Conservation (phyloP, 176 grass and related monocot species). For the Ensete glaucum region DNA sequence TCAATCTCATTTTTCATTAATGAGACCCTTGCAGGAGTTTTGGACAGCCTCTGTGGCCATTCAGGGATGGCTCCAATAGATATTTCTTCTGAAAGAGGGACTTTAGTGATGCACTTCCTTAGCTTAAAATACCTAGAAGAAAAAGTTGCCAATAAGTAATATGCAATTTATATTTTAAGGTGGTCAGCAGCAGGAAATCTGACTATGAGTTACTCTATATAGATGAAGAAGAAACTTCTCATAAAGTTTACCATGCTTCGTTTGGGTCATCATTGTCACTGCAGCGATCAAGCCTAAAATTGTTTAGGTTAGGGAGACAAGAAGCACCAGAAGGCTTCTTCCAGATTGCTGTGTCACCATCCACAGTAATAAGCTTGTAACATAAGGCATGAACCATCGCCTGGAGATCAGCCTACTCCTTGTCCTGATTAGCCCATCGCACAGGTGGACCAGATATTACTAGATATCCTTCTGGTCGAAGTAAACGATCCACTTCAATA, state of each 20-base stretch:
- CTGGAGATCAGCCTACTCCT: constrained; percentile 71
- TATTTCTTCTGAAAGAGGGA: constrained; percentile 38
- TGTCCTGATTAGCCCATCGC: constrained; percentile 64
- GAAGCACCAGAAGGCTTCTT: constrained; percentile 45
- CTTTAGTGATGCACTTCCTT: constrained; percentile 62
- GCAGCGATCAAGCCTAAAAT: constrained; percentile 53
- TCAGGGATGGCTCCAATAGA: constrained; percentile 42
- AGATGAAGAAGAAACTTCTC: background rate
- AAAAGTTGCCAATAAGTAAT: constrained; percentile 23
- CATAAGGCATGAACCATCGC: constrained; percentile 44
- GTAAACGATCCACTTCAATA: constrained; percentile 78
- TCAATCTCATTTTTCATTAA: constrained; percentile 37
- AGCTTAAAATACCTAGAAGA: constrained; percentile 68
- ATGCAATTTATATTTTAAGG: background rate
- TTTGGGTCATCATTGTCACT: constrained; percentile 56
- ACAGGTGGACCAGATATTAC: constrained; percentile 91
- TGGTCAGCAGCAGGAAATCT: background rate
- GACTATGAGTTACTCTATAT: background rate
- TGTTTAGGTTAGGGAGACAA: constrained; percentile 54
- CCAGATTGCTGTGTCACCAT: constrained; percentile 86
- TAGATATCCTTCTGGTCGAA: constrained; percentile 70
- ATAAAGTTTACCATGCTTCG: constrained; percentile 65
- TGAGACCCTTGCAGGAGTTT: constrained; percentile 54
- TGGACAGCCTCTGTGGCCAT: constrained; percentile 74
- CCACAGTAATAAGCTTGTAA: constrained; percentile 59